These are phyloP conservation scores for Diplodia seriata DNA, from an alignment of 2,329 filamentous ascomycete species.

Conservation along the genomic window DNA sequence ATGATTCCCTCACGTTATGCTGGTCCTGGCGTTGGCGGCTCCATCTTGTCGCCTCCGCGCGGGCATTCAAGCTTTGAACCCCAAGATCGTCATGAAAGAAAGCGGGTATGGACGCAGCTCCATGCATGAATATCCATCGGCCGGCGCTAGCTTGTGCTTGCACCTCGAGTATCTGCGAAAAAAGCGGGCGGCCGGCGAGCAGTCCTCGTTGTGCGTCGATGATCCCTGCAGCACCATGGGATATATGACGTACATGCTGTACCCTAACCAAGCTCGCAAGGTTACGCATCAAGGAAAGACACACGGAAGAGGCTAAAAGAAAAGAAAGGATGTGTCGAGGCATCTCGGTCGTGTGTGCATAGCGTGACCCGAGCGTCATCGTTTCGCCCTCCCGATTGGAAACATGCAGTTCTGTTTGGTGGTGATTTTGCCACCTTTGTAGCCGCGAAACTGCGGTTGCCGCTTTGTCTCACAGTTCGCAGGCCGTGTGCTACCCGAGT, in stretches of 20 bases:
- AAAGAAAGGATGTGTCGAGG: not conserved
- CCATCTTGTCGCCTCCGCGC: not conserved
- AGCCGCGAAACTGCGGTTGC: not conserved
- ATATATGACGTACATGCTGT: conserved; percentile 13
- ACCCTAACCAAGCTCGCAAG: not conserved
- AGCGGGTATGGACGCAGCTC: not conserved
- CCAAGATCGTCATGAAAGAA: not conserved
- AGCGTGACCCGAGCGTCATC: conserved; percentile 8
- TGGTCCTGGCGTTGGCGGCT: not conserved
- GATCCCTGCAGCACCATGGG: conserved; percentile 6
- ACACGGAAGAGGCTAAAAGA: not conserved
- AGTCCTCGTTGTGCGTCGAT: conserved; percentile 9
- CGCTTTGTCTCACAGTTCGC: not conserved
- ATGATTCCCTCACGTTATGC: not conserved
- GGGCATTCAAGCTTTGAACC: not conserved
- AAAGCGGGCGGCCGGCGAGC: not conserved
- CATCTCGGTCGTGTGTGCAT: not conserved
- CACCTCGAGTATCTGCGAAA: not conserved
- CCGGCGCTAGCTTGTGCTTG: not conserved
- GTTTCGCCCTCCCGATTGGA: not conserved
- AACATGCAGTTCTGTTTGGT: conserved; percentile 16
- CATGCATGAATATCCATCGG: not conserved
- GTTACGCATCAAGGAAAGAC: not conserved
- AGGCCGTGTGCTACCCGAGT: not conserved
- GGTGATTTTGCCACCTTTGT: conserved; percentile 8